Base-by-base conservation (phyloP, 345 rosid species). In the Abelmoschus esculentus region DNA sequence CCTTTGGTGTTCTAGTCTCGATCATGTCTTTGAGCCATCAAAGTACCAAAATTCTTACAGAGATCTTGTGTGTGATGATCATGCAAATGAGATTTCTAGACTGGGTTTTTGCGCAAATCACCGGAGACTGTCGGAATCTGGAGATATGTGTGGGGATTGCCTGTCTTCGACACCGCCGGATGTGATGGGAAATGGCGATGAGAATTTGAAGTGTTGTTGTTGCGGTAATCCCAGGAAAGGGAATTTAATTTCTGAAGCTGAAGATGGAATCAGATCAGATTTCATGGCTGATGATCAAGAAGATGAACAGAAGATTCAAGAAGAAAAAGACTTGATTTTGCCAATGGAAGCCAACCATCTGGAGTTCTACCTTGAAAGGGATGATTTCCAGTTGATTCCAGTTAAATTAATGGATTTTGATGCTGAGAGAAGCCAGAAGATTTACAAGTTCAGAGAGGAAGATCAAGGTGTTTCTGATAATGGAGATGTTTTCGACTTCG, bases 361-460 rank as follows among this genome's bases (percentile, higher is more conserved):
- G 13, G 98, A 90, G 50, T 93, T 93, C 78, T 90, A 84, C 86
- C 84, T 93, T 6, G 95, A 92, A 46, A 82, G 77, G 61, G 77
- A 86, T 22, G 93, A 84, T 54, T 87, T 85, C 9, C 88, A 86
- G 80, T 81, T 93, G 88, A 93, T 93, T 77, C 98, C 98, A 0
- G 78, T 90, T 36, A 90, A 87, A 6, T 67, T 83, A 75, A 74
- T 75, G 22, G 76, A 65, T 61, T 56, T 75, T 5, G 7, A 31
- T 5, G 17, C 66, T 0, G 44, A 15, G 5, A 70, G 70, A 70
- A 71, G 60, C 28, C 58, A 65, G 70, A 63, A 57, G 58, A 56
- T 28, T 22, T 72, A 77, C 76, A 79, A 70, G 58, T 79, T 74
- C 7, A 72, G 66, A n/a, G 88, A 86, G 57, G 86, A 80, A 63